Percentiles rank a stretch among this genome's conserved stretches.
Conservation (phyloP, 441 rosid species). For the Erodium texanum region DNA sequence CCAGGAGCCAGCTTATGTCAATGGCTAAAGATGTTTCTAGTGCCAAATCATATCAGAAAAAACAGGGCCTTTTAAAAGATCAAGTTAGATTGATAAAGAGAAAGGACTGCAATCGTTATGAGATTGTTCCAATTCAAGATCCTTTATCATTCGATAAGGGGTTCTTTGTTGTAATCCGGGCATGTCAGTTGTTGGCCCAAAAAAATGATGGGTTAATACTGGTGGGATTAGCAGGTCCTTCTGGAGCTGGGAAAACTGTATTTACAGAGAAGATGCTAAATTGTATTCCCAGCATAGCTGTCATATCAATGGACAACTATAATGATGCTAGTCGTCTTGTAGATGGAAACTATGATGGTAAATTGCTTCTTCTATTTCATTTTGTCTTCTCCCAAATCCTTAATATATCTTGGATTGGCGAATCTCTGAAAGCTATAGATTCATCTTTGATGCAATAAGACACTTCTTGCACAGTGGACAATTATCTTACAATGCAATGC, state of each 20-base stretch:
- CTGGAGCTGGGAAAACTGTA: constrained; percentile 96
- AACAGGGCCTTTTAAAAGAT: constrained; percentile 76
- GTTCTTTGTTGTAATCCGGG: constrained; percentile 74
- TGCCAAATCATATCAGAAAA: constrained; percentile 46
- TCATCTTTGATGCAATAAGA: not conserved
- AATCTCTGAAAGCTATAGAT: not conserved
- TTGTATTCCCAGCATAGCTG: constrained; percentile 82
- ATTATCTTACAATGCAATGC: not conserved
- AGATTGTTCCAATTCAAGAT: constrained; percentile 64
- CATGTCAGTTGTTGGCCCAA: constrained; percentile 77
- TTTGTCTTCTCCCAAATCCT: constrained; percentile 7
- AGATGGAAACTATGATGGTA: constrained; percentile 95
- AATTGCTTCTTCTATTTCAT: constrained; percentile 16
- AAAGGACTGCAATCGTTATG: constrained; percentile 56
- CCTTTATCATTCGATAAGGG: constrained; percentile 84
- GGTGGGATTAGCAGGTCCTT: constrained; percentile 94
- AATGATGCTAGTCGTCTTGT: constrained; percentile 83
- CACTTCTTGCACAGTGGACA: not conserved
- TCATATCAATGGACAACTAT: constrained; percentile 91
- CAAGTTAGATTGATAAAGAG: constrained; percentile 66
- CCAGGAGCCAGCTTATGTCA: constrained; percentile 16
- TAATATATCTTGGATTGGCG: not conserved
- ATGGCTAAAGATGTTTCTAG: constrained; percentile 52
- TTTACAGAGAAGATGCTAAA: constrained; percentile 82
- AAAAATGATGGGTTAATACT: constrained; percentile 72